Conservation (phyloP, 2,329 filamentous ascomycete species). For the Calonectria pteridis region DNA sequence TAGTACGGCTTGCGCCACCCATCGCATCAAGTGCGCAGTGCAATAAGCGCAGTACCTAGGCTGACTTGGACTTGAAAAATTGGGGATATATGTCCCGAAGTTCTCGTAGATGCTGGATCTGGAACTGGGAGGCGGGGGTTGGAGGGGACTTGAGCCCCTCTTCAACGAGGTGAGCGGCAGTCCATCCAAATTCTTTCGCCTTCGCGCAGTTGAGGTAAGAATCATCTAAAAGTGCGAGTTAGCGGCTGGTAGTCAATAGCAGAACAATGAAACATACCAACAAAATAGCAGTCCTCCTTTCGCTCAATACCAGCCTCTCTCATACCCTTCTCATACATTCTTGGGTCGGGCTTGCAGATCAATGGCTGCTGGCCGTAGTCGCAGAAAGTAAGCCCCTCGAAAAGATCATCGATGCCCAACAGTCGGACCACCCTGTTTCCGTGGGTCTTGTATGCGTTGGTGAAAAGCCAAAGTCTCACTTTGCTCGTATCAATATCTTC, state of each 20-base stretch:
- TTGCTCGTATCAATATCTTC: constrained; percentile 86
- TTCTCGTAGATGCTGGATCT: constrained; percentile 82
- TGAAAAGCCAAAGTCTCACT: constrained; percentile 93
- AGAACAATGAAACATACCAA: constrained; percentile 71
- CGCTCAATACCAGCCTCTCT: constrained; percentile 79
- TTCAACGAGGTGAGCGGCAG: constrained; percentile 86
- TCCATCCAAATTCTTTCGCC: constrained; percentile 87
- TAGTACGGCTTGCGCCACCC: not conserved
- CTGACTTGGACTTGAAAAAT: constrained; percentile 76
- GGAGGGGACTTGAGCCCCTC: constrained; percentile 74
- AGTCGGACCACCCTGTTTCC: constrained; percentile 85
- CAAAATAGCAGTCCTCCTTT: constrained; percentile 86
- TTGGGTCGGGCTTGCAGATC: constrained; percentile 86
- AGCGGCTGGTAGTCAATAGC: no score
- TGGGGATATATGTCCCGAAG: constrained; percentile 83
- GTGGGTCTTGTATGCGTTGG: constrained; percentile 94
- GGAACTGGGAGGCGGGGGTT: constrained; percentile 76
- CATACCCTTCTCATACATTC: constrained; percentile 93
- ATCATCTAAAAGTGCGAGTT: constrained; percentile 72
- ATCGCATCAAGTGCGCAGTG: not conserved
- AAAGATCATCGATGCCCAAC: constrained; percentile 86
- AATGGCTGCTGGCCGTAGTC: constrained; percentile 83
- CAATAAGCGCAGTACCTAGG: not conserved
- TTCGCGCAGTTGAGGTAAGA: constrained; percentile 85
- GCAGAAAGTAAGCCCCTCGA: constrained; percentile 95